Evolutionary conservation across 2,329 filamentous ascomycete species (phyloP).

Genomic region (Fusarium guadeloupense): DNA sequence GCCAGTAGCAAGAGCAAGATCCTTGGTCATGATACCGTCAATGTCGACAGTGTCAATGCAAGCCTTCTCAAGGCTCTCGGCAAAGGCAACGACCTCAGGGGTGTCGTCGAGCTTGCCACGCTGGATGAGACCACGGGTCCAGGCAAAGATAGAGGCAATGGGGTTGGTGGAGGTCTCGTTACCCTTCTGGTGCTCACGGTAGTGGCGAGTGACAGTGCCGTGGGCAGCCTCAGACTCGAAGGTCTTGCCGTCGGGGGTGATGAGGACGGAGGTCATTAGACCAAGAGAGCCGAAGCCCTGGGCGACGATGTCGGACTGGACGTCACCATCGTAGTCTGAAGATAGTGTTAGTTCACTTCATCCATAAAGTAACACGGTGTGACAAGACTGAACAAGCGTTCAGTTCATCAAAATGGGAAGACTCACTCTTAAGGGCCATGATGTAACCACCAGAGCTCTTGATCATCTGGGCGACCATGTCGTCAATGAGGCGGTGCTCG

Average conservation of each 20-base stretch:
- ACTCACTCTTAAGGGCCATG: constrained; percentile 96
- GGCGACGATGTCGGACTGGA: constrained; percentile 97
- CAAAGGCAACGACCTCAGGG: constrained; percentile 91
- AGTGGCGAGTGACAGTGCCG: constrained; percentile 97
- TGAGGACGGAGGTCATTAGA: constrained; percentile 97
- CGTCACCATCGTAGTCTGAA: constrained; percentile 96
- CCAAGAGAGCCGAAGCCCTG: constrained; percentile 98
- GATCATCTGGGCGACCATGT: constrained; percentile 99
- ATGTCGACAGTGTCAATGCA: constrained; percentile 94
- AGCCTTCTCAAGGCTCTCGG: constrained; percentile 89
- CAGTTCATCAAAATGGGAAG: not conserved
- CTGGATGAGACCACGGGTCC: constrained; percentile 94
- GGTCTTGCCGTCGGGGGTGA: constrained; percentile 95
- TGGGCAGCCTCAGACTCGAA: constrained; percentile 98
- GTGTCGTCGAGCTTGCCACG: constrained; percentile 92
- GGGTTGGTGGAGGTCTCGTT: constrained; percentile 98
- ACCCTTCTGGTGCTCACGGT: constrained; percentile 98
- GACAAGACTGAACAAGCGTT: constrained; percentile 16
- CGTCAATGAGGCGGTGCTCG: constrained; percentile 98
- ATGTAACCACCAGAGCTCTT: constrained; percentile 97
- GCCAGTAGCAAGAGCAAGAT: constrained; percentile 92
- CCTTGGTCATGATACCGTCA: constrained; percentile 99
- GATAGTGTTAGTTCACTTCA: constrained; percentile 20
- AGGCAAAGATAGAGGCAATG: constrained; percentile 98
- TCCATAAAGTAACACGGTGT: constrained; percentile 1